Evolutionary conservation across 306 rosid genomes (phyloP).

Genomic region (Dicorynia guianensis): DNA sequence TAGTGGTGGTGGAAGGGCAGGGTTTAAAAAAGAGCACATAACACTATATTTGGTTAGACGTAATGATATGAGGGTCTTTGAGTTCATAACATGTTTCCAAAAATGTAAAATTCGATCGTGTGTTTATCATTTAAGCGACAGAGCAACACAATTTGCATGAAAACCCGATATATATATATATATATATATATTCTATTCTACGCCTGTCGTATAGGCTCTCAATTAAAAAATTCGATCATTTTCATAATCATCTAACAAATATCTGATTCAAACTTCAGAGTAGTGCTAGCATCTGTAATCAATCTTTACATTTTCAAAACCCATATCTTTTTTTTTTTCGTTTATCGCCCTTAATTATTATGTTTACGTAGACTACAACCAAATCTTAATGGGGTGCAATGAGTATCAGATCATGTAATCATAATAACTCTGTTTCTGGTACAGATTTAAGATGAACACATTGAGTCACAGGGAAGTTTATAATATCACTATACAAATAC

Average conservation of each 20-base stretch:
- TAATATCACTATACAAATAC: no score
- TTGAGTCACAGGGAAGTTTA: no score
- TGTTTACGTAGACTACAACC: no score
- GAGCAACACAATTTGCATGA: slow-evolving; percentile 9
- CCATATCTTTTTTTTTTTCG: no score
- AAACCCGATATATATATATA: no score
- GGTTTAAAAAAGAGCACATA: slow-evolving; percentile 13
- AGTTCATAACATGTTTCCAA: slow-evolving; percentile 34
- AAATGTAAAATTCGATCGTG: slow-evolving; percentile 30
- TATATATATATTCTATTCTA: not conserved
- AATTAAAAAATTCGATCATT: slow-evolving; percentile 17
- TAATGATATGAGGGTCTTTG: slow-evolving; percentile 19
- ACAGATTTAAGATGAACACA: no score
- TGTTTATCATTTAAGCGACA: slow-evolving; percentile 28
- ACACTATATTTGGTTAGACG: slow-evolving; percentile 37
- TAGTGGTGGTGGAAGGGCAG: slow-evolving; percentile 18
- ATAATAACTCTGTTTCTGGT: no score
- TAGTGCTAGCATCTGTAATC: not conserved
- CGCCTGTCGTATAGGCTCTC: not conserved
- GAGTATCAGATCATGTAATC: no score
- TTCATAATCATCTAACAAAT: not conserved
- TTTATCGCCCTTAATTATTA: no score
- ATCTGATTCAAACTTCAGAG: not conserved
- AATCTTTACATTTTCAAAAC: no score
- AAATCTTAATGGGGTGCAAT: no score